A percentile compares a stretch with the other conserved stretches of the same genome.
phyloP scores from a whole-genome alignment of 1,139 yeast genomes.

The Geotrichum cucujoidarum region DNA sequence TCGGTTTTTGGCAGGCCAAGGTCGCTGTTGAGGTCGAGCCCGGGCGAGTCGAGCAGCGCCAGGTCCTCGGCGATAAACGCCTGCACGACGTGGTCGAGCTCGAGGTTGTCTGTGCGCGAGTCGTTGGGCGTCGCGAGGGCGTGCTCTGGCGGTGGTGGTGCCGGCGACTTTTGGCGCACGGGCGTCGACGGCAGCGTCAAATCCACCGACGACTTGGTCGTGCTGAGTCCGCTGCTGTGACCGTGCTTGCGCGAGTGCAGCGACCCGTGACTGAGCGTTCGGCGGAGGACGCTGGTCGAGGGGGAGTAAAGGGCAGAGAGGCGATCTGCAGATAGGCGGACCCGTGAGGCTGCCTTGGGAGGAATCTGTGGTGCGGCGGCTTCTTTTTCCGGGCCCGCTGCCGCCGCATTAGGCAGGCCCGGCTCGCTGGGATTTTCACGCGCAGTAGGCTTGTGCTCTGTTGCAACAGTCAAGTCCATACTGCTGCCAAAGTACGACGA shows the following conservation, averaged over 20 bases:
- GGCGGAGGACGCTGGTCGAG: not conserved
- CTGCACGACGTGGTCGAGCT: constrained; percentile 5
- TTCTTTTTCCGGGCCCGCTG: too few relatives aligned
- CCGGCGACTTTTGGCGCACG: not conserved
- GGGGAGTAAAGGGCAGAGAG: not conserved
- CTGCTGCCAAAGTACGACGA: too few relatives aligned
- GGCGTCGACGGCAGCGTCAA: not conserved
- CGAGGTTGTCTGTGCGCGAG: not conserved
- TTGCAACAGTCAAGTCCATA: too few relatives aligned
- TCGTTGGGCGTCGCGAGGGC: not conserved
- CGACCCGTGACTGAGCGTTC: not conserved
- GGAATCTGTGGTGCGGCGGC: not conserved
- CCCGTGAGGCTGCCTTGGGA: constrained; percentile 4
- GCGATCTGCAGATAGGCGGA: not conserved
- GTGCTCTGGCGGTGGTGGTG: not conserved
- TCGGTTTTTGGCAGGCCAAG: too few relatives aligned
- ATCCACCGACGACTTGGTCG: not conserved
- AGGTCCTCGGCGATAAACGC: constrained; percentile 7
- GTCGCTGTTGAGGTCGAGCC: not conserved
- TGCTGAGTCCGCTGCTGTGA: constrained; percentile 6
- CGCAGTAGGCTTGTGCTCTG: not conserved
- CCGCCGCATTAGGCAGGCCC: too few relatives aligned
- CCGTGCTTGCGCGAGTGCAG: not conserved
- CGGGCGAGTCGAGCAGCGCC: constrained; percentile 1
- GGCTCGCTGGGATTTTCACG: not conserved